A percentile compares a stretch with the other conserved stretches of the same genome.
Conservation (phyloP, 192 early-diverging fungal species). For the Oehlia diaphana region DNA sequence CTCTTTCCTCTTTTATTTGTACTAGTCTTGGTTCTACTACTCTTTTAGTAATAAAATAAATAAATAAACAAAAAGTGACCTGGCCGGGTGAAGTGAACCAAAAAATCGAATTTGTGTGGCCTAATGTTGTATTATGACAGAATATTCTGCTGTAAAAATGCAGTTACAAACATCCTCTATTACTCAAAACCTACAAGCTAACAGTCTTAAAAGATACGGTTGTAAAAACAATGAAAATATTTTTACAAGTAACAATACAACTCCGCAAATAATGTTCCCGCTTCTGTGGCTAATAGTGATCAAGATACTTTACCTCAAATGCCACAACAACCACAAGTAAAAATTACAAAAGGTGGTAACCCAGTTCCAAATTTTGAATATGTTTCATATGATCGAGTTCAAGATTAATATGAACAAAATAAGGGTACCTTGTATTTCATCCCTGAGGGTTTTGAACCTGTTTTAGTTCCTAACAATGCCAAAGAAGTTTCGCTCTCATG, state of each 20-base stretch:
- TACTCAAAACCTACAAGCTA: background rate
- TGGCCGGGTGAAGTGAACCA: too few species aligned
- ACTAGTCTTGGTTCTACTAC: too few species aligned
- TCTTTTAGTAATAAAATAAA: too few species aligned
- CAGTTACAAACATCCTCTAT: background rate
- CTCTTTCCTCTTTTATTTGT: too few species aligned
- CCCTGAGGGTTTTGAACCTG: constrained; percentile 20
- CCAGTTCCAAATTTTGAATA: constrained; percentile 19
- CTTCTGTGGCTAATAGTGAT: background rate
- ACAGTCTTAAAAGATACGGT: background rate
- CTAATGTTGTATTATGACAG: background rate
- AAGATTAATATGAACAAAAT: constrained; percentile 19
- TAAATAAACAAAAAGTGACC: too few species aligned
- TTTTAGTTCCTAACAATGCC: constrained; percentile 18
- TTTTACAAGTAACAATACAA: background rate
- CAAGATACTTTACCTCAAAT: constrained; percentile 15
- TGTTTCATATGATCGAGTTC: constrained; percentile 19
- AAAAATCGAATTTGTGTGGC: too few species aligned
- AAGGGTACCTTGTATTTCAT: constrained; percentile 26
- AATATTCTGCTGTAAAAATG: background rate
- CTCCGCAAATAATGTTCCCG: too few species aligned
- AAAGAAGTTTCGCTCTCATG: too few species aligned
- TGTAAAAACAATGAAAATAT: background rate
- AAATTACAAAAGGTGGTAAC: constrained; percentile 9
- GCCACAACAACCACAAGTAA: constrained; percentile 2